phyloP scores from a whole-genome alignment of 495 filamentous ascomycete genomes.

The Neurospora pannonica region DNA sequence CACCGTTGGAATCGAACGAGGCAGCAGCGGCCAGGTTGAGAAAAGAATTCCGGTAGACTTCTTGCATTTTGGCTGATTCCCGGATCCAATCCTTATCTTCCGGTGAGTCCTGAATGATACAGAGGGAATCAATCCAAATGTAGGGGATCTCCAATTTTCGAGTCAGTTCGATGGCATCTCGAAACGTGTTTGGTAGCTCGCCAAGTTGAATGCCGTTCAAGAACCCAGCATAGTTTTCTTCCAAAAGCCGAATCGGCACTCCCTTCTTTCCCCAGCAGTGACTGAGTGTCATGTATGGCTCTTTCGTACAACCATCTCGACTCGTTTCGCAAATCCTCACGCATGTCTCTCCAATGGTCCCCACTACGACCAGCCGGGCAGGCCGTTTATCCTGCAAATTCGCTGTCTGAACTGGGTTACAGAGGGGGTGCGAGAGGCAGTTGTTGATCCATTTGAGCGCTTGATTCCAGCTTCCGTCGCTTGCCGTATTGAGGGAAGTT shows the following conservation, averaged over 20 bases:
- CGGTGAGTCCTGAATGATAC: constrained; percentile 25
- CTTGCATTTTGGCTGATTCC: constrained; percentile 8
- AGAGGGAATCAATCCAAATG: constrained; percentile 34
- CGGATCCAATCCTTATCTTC: constrained; percentile 9
- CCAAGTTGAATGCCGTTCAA: neutral
- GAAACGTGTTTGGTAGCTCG: constrained; percentile 13
- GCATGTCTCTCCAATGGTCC: neutral
- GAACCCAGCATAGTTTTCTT: neutral
- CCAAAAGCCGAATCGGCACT: neutral
- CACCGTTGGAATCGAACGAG: neutral
- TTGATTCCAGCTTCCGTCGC: neutral
- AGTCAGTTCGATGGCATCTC: constrained; percentile 12
- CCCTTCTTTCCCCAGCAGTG: neutral
- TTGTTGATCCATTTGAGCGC: neutral
- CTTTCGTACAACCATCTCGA: neutral
- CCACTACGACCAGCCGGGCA: neutral
- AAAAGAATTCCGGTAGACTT: constrained; percentile 8
- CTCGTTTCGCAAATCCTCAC: neutral
- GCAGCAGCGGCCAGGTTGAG: constrained; percentile 11
- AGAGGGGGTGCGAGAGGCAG: neutral
- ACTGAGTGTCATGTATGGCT: neutral
- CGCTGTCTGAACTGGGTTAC: neutral
- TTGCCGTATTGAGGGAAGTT: neutral
- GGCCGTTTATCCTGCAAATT: neutral
- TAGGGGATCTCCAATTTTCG: constrained; percentile 12